Conservation (phyloP, 768 basidiomycete genomes). For the Obba rivulosa region DNA sequence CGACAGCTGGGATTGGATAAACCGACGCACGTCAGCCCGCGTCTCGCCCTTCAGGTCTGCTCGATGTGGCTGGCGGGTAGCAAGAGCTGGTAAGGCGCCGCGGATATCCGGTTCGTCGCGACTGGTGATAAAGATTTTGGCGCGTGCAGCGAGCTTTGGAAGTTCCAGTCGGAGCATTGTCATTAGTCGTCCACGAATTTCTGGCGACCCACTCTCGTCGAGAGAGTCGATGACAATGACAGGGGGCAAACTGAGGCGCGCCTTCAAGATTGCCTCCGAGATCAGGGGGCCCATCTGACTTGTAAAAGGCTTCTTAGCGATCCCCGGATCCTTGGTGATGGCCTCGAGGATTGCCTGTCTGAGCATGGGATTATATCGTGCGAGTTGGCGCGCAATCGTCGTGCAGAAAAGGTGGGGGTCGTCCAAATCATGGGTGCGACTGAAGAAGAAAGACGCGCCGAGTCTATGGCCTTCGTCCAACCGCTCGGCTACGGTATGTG, state of each 20-base stretch:
- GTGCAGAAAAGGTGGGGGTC: slow-evolving; percentile 22
- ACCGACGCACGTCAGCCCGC: too few species aligned
- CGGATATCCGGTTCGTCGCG: not conserved
- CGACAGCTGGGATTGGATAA: too few species aligned
- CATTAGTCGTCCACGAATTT: not conserved
- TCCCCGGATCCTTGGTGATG: too few species aligned
- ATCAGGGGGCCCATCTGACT: slow-evolving; percentile 6
- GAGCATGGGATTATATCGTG: slow-evolving; percentile 4
- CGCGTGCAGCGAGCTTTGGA: not conserved
- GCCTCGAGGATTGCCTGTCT: too few species aligned
- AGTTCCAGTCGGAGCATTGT: not conserved
- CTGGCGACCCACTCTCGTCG: slow-evolving; percentile 25
- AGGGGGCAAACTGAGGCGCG: not conserved
- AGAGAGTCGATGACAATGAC: slow-evolving; percentile 32
- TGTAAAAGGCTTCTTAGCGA: too few species aligned
- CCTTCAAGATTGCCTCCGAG: not conserved
- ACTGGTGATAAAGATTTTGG: slow-evolving; percentile 1
- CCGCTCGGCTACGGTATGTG: slow-evolving; percentile 25
- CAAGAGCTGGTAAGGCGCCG: not conserved
- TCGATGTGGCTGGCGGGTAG: too few species aligned
- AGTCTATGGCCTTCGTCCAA: slow-evolving; percentile 17
- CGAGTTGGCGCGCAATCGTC: slow-evolving; percentile 28
- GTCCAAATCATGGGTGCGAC: slow-evolving; percentile 13
- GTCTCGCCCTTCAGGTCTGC: too few species aligned
- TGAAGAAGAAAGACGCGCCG: slow-evolving; percentile 31